phyloP scores from a whole-genome alignment of 192 early-diverging fungal species.

The Pilaira anomala region DNA sequence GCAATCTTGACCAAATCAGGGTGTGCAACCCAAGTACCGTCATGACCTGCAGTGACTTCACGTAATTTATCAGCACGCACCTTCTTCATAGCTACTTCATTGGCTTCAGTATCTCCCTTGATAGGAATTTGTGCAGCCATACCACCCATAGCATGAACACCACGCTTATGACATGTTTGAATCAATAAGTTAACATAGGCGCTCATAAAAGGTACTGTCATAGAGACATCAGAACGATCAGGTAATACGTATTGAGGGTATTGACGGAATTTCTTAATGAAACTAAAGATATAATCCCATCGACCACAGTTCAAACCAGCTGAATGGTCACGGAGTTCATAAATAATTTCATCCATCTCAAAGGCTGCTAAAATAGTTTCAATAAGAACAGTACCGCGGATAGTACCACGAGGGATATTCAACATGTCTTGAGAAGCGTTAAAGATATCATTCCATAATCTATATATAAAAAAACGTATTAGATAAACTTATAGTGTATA shows the following conservation, averaged over 20 bases:
- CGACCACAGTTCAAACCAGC: conserved; percentile 97
- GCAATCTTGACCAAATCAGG: conserved; percentile 91
- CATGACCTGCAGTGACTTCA: conserved; percentile 92
- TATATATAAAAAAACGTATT: not conserved
- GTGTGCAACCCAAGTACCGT: conserved; percentile 95
- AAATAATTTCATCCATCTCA: conserved; percentile 99
- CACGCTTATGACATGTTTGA: conserved; percentile 97
- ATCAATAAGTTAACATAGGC: conserved; percentile 94
- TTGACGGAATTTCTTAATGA: conserved; percentile 95
- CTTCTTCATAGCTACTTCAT: conserved; percentile 88
- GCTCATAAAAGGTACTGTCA: conserved; percentile 97
- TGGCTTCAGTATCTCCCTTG: conserved; percentile 86
- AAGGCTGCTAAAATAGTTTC: conserved; percentile 96
- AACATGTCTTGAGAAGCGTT: conserved; percentile 90
- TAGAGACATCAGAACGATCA: conserved; percentile 84
- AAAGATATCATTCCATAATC: conserved; percentile 98
- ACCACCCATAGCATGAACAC: conserved; percentile 98
- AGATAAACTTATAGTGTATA: not conserved
- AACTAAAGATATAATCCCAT: conserved; percentile 99
- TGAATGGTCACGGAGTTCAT: conserved; percentile 96
- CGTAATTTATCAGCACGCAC: conserved; percentile 92
- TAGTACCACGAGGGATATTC: conserved; percentile 86
- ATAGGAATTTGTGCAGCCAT: conserved; percentile 99
- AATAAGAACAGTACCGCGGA: conserved; percentile 95
- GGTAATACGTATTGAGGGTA: conserved; percentile 83